Conservation (phyloP, 768 basidiomycete genomes). For the Suillus plorans region DNA sequence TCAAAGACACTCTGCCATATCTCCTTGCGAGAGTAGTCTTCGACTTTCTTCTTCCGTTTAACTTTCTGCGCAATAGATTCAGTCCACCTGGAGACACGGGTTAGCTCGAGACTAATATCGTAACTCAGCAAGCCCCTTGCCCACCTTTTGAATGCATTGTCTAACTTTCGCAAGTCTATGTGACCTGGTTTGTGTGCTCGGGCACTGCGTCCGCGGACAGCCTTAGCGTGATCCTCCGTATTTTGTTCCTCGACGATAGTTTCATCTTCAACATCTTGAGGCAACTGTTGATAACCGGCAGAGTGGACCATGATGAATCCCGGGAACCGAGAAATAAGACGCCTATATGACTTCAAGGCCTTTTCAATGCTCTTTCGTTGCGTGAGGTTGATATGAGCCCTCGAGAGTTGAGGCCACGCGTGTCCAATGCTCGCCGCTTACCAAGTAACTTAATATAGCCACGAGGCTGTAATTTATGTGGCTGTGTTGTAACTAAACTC, state of each 20-base stretch:
- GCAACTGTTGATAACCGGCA: conserved; percentile 46
- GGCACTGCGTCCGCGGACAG: conserved; percentile 26
- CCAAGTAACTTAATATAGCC: neutral
- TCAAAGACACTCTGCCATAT: conserved; percentile 85
- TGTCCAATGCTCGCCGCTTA: neutral
- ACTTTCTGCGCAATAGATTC: conserved; percentile 85
- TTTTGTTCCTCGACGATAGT: conserved; percentile 32
- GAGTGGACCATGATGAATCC: conserved; percentile 39
- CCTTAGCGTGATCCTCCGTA: conserved; percentile 15
- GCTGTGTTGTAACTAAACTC: neutral
- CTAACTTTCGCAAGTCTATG: conserved; percentile 78
- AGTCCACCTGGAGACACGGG: conserved; percentile 61
- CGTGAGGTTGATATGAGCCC: neutral
- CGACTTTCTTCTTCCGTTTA: conserved; percentile 72
- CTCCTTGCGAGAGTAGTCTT: conserved; percentile 62
- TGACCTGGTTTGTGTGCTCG: conserved; percentile 50
- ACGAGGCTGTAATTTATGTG: neutral
- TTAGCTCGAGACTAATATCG: neutral
- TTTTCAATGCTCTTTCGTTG: neutral
- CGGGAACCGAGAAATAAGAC: neutral
- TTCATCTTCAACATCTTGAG: conserved; percentile 41
- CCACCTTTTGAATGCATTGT: conserved; percentile 81
- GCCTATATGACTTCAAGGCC: neutral
- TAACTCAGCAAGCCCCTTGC: conserved; percentile 11
- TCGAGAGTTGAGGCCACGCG: neutral